Evolutionary conservation across 495 filamentous ascomycete species (phyloP).

Genomic region (Geoglossum glabrum): DNA sequence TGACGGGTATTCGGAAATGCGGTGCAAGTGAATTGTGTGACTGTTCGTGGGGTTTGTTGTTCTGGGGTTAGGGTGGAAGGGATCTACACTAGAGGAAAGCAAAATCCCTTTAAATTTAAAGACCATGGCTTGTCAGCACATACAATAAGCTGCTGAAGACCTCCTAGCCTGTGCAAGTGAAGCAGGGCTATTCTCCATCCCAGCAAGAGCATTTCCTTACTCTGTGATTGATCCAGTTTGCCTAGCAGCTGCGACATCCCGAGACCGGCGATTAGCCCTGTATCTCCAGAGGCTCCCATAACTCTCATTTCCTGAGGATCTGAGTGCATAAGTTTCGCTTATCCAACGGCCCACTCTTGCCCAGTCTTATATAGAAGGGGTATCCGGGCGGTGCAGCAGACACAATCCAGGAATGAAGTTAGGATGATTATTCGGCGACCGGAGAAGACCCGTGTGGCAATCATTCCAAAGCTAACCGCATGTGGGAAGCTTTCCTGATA

Average conservation of each 20-base stretch:
- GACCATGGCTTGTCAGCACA: background rate
- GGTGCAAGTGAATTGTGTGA: too few species aligned
- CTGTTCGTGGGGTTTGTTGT: too few species aligned
- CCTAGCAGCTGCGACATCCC: background rate
- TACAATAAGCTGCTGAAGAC: background rate
- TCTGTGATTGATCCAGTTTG: background rate
- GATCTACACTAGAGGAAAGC: too few species aligned
- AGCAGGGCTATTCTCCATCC: background rate
- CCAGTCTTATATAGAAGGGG: too few species aligned
- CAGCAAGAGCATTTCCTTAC: background rate
- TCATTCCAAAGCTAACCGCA: background rate
- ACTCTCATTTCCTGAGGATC: background rate
- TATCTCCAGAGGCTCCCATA: background rate
- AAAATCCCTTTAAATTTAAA: background rate
- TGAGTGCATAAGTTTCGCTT: background rate
- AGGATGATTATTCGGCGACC: background rate
- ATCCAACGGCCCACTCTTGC: background rate
- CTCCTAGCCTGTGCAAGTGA: background rate
- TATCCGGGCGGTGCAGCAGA: too few species aligned
- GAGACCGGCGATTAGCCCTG: background rate
- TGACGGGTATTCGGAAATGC: too few species aligned
- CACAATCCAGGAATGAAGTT: too few species aligned
- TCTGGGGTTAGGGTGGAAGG: too few species aligned
- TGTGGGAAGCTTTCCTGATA: background rate
- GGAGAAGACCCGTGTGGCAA: background rate